Percentiles rank a stretch among this genome's conserved stretches.
phyloP scores from a whole-genome alignment of 108 stramenopile species.

The Nitzschia inconspicua region DNA sequence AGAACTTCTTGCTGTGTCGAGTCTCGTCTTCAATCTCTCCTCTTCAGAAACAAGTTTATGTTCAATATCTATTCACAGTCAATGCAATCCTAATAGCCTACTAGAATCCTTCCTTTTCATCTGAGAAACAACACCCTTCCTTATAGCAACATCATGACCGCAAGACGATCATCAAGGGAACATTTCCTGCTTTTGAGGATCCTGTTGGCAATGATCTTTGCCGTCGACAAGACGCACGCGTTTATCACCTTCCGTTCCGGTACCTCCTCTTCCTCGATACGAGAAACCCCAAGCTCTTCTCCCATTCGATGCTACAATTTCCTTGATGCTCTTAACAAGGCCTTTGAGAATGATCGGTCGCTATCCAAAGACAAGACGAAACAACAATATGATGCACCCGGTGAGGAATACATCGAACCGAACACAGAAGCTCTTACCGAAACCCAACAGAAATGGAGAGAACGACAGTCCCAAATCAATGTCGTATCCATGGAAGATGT shows the following conservation, averaged over 20 bases:
- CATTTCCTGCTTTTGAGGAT: too few relatives aligned
- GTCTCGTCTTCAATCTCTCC: too few relatives aligned
- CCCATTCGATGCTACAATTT: slow-evolving; percentile 38
- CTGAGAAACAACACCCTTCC: too few relatives aligned
- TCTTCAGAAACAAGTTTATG: too few relatives aligned
- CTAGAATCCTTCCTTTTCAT: too few relatives aligned
- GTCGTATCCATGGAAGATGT: slow-evolving; percentile 37
- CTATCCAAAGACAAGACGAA: slow-evolving; percentile 44
- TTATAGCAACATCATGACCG: too few relatives aligned
- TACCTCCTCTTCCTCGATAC: not conserved
- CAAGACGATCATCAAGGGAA: too few relatives aligned
- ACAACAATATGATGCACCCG: slow-evolving; percentile 45
- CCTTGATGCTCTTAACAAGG: slow-evolving; percentile 59
- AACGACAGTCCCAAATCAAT: slow-evolving; percentile 27
- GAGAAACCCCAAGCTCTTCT: not conserved
- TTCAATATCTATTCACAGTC: too few relatives aligned
- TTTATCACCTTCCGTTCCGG: not conserved
- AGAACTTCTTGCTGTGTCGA: too few relatives aligned
- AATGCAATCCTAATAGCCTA: too few relatives aligned
- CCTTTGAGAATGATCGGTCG: slow-evolving; percentile 64
- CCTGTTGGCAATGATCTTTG: too few relatives aligned
- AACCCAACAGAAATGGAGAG: slow-evolving; percentile 68
- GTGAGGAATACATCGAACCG: slow-evolving; percentile 21
- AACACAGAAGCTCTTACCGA: slow-evolving; percentile 33
- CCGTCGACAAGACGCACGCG: not conserved